These are phyloP conservation scores for Magnolia sinica DNA, from an alignment of 164 flowering plant genomes.

Conservation along the genomic window DNA sequence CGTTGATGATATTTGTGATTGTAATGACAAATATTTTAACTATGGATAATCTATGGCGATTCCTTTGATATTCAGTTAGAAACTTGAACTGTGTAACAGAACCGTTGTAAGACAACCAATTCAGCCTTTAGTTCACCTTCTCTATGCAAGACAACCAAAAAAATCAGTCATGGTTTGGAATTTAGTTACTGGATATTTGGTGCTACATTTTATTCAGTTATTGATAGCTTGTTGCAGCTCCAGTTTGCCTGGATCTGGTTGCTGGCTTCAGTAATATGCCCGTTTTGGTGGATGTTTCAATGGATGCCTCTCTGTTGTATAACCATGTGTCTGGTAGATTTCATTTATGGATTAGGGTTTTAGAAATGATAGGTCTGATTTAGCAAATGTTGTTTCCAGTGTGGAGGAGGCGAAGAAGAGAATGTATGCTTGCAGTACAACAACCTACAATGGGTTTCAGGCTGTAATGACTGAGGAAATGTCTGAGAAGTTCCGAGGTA, in stretches of 20 bases:
- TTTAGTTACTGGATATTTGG: not conserved
- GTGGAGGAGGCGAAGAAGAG: conserved; percentile 84
- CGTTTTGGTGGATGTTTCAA: not conserved
- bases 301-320: not conserved
- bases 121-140: no score
- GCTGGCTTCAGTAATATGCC: not conserved
- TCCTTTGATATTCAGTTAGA: no score
- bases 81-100: no score
- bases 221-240: not conserved
- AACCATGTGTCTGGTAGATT: not conserved
- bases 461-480: conserved; percentile 73
- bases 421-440: conserved; percentile 94
- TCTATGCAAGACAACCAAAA: no score
- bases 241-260: not conserved
- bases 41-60: no score
- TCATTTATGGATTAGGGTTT: not conserved
- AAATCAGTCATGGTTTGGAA: no score
- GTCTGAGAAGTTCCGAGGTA: conserved; percentile 77
- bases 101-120: no score
- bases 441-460: conserved; percentile 90
- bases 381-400: conserved; percentile 29
- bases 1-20: no score
- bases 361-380: not conserved
- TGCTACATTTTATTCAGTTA: not conserved
- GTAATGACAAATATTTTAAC: no score